Percentiles rank a stretch among this genome's conserved stretches.
Evolutionary conservation across 129 eudicot genomes (phyloP).

Genomic region (Pulicaria dysenterica): DNA sequence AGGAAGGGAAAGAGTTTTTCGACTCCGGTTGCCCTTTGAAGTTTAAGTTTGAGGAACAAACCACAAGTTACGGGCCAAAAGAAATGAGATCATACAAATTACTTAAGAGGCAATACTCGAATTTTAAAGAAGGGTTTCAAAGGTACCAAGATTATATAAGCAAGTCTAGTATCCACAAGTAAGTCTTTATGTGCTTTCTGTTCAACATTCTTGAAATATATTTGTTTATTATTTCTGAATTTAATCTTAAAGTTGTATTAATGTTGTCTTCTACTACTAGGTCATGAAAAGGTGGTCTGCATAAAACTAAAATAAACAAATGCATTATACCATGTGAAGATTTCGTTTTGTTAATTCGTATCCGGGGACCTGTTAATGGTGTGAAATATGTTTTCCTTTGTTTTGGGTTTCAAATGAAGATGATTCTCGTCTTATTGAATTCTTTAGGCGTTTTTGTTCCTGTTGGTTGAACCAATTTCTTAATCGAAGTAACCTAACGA

Average conservation of each 20-base stretch:
- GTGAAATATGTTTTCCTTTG: too few relatives aligned
- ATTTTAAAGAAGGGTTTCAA: slow-evolving; percentile 43
- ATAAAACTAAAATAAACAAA: background rate
- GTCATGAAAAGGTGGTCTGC: background rate
- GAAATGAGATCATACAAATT: slow-evolving; percentile 41
- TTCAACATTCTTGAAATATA: background rate
- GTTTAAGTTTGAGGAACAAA: slow-evolving; percentile 42
- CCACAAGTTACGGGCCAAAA: slow-evolving; percentile 31
- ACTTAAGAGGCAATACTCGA: slow-evolving; percentile 48
- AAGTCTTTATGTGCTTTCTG: slow-evolving; percentile 4
- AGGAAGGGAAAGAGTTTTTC: slow-evolving; percentile 41
- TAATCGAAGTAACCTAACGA: too few relatives aligned
- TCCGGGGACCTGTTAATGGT: too few relatives aligned
- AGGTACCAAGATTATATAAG: slow-evolving; percentile 44
- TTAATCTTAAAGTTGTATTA: background rate
- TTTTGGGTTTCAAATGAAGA: too few relatives aligned
- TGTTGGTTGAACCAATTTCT: too few relatives aligned
- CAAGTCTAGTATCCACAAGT: slow-evolving; percentile 26
- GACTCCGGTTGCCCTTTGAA: slow-evolving; percentile 50
- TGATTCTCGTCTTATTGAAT: too few relatives aligned
- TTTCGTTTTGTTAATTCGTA: too few relatives aligned
- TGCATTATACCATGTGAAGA: too few relatives aligned
- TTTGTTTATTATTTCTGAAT: background rate
- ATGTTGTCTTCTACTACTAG: background rate
- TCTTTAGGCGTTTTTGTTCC: too few relatives aligned